Evolutionary conservation across 768 basidiomycete genomes (phyloP).

Genomic region (Podaxis carcinomalis): DNA sequence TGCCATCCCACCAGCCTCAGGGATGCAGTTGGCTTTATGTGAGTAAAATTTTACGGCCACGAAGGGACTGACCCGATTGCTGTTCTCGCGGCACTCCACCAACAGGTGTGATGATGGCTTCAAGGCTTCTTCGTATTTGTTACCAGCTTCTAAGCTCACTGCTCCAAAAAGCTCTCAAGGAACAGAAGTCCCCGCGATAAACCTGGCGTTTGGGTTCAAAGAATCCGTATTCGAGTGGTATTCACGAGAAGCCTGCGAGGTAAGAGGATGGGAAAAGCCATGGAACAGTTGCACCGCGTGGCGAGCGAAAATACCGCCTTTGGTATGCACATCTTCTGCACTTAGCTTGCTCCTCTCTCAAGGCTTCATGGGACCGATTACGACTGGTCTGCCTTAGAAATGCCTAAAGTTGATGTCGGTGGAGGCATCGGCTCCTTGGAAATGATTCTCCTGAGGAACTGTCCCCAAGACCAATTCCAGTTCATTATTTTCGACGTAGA

Average conservation of each 20-base stretch:
- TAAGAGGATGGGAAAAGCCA: slow-evolving; percentile 4
- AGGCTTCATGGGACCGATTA: not conserved
- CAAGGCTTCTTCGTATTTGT: not conserved
- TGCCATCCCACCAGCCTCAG: not conserved
- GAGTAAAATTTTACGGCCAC: not conserved
- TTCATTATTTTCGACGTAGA: not conserved
- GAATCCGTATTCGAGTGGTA: not conserved
- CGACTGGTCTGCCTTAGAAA: not conserved
- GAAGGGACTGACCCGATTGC: not conserved
- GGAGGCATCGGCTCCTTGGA: slow-evolving; percentile 6
- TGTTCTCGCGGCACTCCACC: not conserved
- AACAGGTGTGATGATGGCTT: slow-evolving; percentile 1
- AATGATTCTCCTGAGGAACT: not conserved
- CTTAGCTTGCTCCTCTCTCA: not conserved
- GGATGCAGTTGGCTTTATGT: slow-evolving; percentile 2
- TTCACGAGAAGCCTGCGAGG: slow-evolving; percentile 2
- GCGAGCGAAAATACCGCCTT: not conserved
- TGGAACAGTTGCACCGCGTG: slow-evolving; percentile 2
- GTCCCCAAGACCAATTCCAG: not conserved
- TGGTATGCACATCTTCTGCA: not conserved
- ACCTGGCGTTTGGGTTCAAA: slow-evolving; percentile 1
- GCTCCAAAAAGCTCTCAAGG: not conserved
- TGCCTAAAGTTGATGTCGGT: slow-evolving; percentile 5
- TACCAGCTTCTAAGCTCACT: not conserved
- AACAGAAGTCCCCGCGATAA: not conserved